Evolutionary conservation across 768 basidiomycete species (phyloP), one percentile per base, ranked within the genome.

Genomic region (Mycena pura): DNA sequence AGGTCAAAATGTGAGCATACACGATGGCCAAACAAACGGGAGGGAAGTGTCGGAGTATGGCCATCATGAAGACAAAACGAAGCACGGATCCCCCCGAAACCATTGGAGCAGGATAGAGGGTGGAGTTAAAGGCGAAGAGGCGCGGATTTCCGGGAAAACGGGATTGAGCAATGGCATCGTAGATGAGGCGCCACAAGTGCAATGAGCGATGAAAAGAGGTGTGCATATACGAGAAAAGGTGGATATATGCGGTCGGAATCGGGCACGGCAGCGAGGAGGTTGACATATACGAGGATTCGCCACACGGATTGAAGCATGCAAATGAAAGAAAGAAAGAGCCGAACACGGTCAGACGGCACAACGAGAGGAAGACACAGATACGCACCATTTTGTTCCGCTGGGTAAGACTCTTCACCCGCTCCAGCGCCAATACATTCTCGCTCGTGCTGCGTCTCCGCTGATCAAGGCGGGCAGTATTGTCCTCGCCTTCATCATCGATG

Each of bases 311-410:
- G 28, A 52, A 48, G 19, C 53, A 57, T 40, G n/a, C n/a, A 47
- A 25, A 58, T 55, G 51, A 59, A 78, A 71, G 65, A 76, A 74
- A 69, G 63, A 66, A 59, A 70, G 63, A 70, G 66, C 65, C 69
- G 68, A 64, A 70, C 66, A 69, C 66, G 41, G 52, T 69, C 41
- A 61, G 67, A 57, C n/a, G n/a, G n/a, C n/a, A n/a, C n/a, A 67
- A 60, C 71, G 63, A 59, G 55, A 57, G 54, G 50, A 60, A 43
- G 63, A 58, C 66, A 63, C 63, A 51, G 45, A 21, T 1, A 72
- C 88, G 68, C 69, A 91, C 91, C 82, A 88, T 81, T 68, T 87
- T 83, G 76, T 90, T 93, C 55, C 90, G 81, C 68, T 91, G 84
- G 15, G 88, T 84, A 46, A 93, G 78, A 60, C 80, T 90, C 75